Percentiles rank a stretch among this genome's conserved stretches.
Evolutionary conservation across 176 grass and related monocot species (phyloP).

Genomic region (Dendrocalamus sinicus): DNA sequence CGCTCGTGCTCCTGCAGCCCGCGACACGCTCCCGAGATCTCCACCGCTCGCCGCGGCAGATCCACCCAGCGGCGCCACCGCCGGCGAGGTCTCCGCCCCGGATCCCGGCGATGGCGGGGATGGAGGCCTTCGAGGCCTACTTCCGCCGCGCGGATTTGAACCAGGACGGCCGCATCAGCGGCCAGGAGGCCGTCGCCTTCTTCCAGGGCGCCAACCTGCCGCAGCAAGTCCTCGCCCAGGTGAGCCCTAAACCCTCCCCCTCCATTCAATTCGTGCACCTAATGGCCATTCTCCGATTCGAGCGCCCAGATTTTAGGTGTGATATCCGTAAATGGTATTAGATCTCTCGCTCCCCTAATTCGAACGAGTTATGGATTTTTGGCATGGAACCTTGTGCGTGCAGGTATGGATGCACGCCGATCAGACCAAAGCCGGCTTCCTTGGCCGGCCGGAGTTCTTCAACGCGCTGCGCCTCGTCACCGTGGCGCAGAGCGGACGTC

Average conservation of each 20-base stretch:
- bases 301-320: constrained; percentile 22
- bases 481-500: constrained; percentile 91
- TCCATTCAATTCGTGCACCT: neutral
- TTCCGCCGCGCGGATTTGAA: constrained; percentile 92
- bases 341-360: constrained; percentile 40
- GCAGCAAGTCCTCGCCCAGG: constrained; percentile 93
- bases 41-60: constrained; percentile 41
- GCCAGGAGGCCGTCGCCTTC: constrained; percentile 90
- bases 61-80: constrained; percentile 21
- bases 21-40: constrained; percentile 60
- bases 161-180: constrained; percentile 97
- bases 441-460: constrained; percentile 94
- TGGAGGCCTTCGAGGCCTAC: constrained; percentile 89
- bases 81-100: constrained; percentile 18
- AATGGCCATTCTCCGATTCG: constrained; percentile 10
- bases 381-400: constrained; percentile 1
- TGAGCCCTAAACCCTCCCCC: constrained; percentile 12
- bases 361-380: neutral
- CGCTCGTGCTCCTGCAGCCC: constrained; percentile 32
- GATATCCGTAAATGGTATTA: constrained; percentile 23
- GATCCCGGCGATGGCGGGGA: constrained; percentile 56
- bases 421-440: constrained; percentile 90
- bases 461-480: constrained; percentile 92
- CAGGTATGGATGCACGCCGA: constrained; percentile 98
- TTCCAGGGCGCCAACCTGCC: constrained; percentile 84